Evolutionary conservation across 371 early-diverging fungal genomes (phyloP).

Genomic region (Haplosporangium sp.): DNA sequence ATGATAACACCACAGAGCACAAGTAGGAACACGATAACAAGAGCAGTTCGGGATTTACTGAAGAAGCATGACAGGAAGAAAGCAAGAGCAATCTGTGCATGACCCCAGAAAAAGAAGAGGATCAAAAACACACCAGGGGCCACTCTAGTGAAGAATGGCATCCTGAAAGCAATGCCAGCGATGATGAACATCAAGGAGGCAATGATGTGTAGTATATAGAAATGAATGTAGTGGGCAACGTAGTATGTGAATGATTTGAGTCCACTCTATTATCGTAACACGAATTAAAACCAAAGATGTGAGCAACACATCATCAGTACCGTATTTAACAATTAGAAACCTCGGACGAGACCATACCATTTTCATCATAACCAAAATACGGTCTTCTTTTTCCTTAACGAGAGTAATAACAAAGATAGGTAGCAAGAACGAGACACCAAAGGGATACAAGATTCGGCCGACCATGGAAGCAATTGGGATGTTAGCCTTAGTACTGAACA

Average conservation of each 20-base stretch:
- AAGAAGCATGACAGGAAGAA: slow-evolving; percentile 75
- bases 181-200: slow-evolving; percentile 68
- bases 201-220: slow-evolving; percentile 70
- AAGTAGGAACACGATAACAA: slow-evolving; percentile 67
- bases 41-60: slow-evolving; percentile 65
- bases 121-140: slow-evolving; percentile 63
- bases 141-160: slow-evolving; percentile 75
- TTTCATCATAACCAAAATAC: slow-evolving; percentile 78
- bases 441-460: slow-evolving; percentile 76
- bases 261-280: slow-evolving; percentile 61
- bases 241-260: slow-evolving; percentile 72
- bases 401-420: slow-evolving; percentile 78
- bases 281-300: neutral
- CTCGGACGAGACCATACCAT: slow-evolving; percentile 58
- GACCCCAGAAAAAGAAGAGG: slow-evolving; percentile 76
- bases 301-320: neutral
- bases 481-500: slow-evolving; percentile 55
- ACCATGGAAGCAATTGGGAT: slow-evolving; percentile 66
- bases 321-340: too few species aligned
- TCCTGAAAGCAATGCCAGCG: slow-evolving; percentile 61
- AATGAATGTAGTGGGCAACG: slow-evolving; percentile 72
- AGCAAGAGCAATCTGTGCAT: slow-evolving; percentile 71
- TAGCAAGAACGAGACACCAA: slow-evolving; percentile 80
- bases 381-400: slow-evolving; percentile 78
- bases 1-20: slow-evolving; percentile 73